These are phyloP conservation scores for Microdochium nivale DNA, from an alignment of 2,329 filamentous ascomycete genomes.

Conservation along the genomic window DNA sequence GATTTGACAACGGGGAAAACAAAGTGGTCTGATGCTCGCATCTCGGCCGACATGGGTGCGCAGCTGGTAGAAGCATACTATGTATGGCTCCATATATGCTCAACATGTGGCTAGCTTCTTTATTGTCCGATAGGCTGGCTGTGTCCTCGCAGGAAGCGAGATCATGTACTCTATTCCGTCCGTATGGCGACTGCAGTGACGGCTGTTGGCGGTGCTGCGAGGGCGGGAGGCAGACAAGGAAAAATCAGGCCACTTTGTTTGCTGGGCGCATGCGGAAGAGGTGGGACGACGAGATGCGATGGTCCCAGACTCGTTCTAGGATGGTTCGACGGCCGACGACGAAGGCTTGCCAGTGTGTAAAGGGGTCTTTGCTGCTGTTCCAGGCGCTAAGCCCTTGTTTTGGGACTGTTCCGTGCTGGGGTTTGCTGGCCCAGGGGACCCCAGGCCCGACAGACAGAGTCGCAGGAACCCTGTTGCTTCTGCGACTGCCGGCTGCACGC, in stretches of 20 bases:
- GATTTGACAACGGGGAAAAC: no score
- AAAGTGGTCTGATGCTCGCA: no score
- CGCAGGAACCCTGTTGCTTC: background rate
- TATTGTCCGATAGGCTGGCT: background rate
- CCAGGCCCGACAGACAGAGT: background rate
- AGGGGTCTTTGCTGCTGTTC: background rate
- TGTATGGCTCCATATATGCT: no score
- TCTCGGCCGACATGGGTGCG: no score
- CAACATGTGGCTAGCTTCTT: background rate
- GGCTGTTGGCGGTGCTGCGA: background rate
- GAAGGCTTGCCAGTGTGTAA: no score
- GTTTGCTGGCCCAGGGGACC: background rate
- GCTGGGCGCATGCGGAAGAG: background rate
- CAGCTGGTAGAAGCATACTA: no score
- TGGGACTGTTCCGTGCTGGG: background rate
- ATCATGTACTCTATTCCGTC: no score
- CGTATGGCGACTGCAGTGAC: background rate
- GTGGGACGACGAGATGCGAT: background rate
- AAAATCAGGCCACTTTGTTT: constrained; percentile 1
- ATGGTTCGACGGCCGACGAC: background rate
- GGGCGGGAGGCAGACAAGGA: background rate
- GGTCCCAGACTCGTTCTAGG: background rate
- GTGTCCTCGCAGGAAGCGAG: background rate
- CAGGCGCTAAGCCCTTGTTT: background rate
- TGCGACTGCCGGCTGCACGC: background rate